A percentile compares a stretch with the other conserved stretches of the same genome.
Evolutionary conservation across 768 basidiomycete genomes (phyloP).

Genomic region (Boletellus ananas): DNA sequence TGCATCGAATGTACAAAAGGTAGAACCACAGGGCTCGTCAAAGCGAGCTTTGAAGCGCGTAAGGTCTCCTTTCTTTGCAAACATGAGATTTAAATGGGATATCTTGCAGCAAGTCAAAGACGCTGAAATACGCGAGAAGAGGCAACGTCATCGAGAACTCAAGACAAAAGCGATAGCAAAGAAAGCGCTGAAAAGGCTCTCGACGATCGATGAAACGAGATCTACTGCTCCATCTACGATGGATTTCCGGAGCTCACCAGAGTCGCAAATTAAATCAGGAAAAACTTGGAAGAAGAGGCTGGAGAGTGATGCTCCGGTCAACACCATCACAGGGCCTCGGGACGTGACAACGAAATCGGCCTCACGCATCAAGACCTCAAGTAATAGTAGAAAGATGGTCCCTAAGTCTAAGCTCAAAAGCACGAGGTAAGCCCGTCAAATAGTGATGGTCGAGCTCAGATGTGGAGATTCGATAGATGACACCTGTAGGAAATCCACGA

Average conservation of each 20-base stretch:
- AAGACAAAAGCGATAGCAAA: conserved; percentile 42
- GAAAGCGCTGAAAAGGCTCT: conserved; percentile 11
- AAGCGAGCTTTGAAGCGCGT: conserved; percentile 66
- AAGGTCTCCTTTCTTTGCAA: conserved; percentile 11
- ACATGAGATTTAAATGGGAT: neutral
- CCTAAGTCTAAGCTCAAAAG: conserved; percentile 1
- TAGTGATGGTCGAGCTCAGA: neutral
- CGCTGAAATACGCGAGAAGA: conserved; percentile 42
- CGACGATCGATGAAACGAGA: neutral
- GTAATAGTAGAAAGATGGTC: neutral
- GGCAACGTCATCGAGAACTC: conserved; percentile 45
- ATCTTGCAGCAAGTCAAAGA: conserved; percentile 44
- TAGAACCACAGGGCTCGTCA: conserved; percentile 35
- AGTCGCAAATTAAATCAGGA: neutral
- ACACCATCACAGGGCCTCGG: neutral
- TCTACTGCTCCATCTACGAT: neutral
- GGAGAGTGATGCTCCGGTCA: neutral
- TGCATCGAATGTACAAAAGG: neutral
- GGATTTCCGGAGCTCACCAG: neutral
- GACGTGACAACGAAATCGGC: neutral
- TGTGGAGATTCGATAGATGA: conserved; percentile 8
- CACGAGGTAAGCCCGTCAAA: conserved; percentile 4
- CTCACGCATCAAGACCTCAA: neutral
- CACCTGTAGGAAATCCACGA: conserved; percentile 4
- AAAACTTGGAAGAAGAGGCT: conserved; percentile 17